Conservation (phyloP, 768 basidiomycete genomes). For the Hygrocybe punicea region DNA sequence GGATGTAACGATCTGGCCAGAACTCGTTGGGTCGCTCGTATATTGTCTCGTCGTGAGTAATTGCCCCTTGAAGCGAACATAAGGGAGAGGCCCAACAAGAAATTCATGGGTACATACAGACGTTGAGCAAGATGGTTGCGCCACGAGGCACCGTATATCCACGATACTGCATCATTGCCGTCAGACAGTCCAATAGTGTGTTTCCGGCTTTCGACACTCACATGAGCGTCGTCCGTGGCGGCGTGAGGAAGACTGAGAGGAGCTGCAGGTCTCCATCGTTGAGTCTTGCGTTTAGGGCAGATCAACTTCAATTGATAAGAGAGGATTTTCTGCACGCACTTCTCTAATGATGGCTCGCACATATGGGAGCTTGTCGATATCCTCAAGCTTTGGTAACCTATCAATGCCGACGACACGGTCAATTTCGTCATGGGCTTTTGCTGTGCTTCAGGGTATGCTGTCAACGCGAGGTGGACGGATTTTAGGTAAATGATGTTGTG, state of each 20-base stretch:
- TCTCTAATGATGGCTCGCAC: not conserved
- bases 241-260: conserved; percentile 21
- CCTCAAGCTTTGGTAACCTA: conserved; percentile 1
- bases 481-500: not conserved
- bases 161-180: conserved; percentile 7
- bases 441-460: not conserved
- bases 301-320: conserved; percentile 18
- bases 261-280: conserved; percentile 19
- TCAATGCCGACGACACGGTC: conserved; percentile 4
- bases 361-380: not conserved
- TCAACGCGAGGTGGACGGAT: not conserved
- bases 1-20: conserved; percentile 1
- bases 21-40: not conserved
- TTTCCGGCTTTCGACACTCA: not conserved
- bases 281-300: conserved; percentile 4
- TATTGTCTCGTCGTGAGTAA: not conserved
- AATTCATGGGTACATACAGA: conserved; percentile 14
- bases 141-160: conserved; percentile 12
- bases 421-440: conserved; percentile 2
- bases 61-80: not conserved
- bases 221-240: conserved; percentile 7
- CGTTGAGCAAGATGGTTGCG: conserved; percentile 12
- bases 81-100: not conserved
- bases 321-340: conserved; percentile 13
- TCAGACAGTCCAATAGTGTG: not conserved